A percentile compares a stretch with the other conserved stretches of the same genome.
These are phyloP conservation scores for Kluyveromyces sp. DNA, from an alignment of 1,139 yeast genomes.

Conservation along the genomic window DNA sequence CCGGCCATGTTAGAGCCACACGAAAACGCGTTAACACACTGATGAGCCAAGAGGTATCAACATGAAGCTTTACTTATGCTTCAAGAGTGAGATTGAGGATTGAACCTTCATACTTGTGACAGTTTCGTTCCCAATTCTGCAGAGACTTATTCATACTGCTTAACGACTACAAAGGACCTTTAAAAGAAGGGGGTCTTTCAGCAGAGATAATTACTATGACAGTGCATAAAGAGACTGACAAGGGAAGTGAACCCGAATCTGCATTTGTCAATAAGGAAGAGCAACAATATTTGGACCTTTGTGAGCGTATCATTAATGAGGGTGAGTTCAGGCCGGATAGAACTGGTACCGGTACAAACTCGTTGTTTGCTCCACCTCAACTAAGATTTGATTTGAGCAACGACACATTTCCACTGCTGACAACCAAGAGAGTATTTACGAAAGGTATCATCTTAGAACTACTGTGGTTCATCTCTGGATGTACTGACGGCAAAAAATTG, in stretches of 20 bases:
- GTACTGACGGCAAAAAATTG: conserved; percentile 77
- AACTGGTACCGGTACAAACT: conserved; percentile 92
- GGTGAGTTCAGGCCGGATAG: conserved; percentile 93
- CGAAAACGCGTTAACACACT: neutral
- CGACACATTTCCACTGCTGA: conserved; percentile 74
- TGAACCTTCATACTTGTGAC: too few species aligned
- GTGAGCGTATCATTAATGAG: conserved; percentile 63
- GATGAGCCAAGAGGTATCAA: neutral
- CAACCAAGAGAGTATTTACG: conserved; percentile 88
- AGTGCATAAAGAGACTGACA: neutral
- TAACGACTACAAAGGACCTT: too few species aligned
- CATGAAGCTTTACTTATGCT: too few species aligned
- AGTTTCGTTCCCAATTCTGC: too few species aligned
- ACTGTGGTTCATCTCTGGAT: conserved; percentile 86
- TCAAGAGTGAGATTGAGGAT: too few species aligned
- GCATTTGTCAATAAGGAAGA: conserved; percentile 47
- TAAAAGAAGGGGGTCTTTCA: too few species aligned
- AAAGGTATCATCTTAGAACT: conserved; percentile 85
- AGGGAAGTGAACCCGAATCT: conserved; percentile 9
- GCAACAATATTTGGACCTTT: conserved; percentile 77
- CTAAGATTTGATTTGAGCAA: conserved; percentile 70
- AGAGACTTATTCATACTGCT: too few species aligned
- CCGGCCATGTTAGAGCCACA: neutral
- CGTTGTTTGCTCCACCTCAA: conserved; percentile 94
- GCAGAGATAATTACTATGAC: neutral